Conservation (phyloP, 352 stramenopile species). For the Globisporangium abappressorium region DNA sequence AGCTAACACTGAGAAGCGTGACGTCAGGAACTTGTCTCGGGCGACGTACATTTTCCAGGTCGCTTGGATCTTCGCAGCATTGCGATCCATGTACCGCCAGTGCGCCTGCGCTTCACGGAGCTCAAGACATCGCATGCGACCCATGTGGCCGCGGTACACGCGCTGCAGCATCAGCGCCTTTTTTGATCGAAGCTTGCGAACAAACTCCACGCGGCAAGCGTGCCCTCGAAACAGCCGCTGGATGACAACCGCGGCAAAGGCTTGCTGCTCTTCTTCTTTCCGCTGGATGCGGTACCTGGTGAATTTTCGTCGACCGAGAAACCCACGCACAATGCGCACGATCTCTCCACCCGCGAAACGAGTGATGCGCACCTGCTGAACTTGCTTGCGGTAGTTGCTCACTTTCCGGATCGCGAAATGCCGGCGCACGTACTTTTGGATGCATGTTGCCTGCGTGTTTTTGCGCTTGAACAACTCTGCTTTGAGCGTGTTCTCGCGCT, state of each 20-base stretch:
- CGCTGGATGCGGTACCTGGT: constrained; percentile 20
- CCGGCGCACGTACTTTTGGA: constrained; percentile 57
- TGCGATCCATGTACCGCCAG: constrained; percentile 44
- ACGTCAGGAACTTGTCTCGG: constrained; percentile 60
- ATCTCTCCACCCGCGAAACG: constrained; percentile 58
- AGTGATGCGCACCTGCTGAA: constrained; percentile 41
- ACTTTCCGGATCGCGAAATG: constrained; percentile 45
- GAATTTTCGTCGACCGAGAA: constrained; percentile 57
- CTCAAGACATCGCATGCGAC: constrained; percentile 33
- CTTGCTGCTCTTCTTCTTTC: constrained; percentile 18
- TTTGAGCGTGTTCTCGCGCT: constrained; percentile 50
- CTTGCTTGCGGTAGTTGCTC: constrained; percentile 26
- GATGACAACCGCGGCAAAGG: constrained; percentile 39
- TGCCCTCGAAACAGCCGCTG: constrained; percentile 74
- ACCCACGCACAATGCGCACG: constrained; percentile 56
- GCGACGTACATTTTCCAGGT: constrained; percentile 87
- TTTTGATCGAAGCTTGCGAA: constrained; percentile 32
- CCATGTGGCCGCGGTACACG: constrained; percentile 67
- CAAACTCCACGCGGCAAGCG: constrained; percentile 47
- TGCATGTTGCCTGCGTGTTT: constrained; percentile 38
- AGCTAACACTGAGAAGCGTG: constrained; percentile 68
- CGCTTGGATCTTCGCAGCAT: constrained; percentile 81
- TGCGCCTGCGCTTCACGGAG: constrained; percentile 41
- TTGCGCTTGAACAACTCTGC: constrained; percentile 46
- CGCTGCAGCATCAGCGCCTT: constrained; percentile 60